Conservation (phyloP, 495 filamentous ascomycete genomes). For the Xanthoparmelia taractica region DNA sequence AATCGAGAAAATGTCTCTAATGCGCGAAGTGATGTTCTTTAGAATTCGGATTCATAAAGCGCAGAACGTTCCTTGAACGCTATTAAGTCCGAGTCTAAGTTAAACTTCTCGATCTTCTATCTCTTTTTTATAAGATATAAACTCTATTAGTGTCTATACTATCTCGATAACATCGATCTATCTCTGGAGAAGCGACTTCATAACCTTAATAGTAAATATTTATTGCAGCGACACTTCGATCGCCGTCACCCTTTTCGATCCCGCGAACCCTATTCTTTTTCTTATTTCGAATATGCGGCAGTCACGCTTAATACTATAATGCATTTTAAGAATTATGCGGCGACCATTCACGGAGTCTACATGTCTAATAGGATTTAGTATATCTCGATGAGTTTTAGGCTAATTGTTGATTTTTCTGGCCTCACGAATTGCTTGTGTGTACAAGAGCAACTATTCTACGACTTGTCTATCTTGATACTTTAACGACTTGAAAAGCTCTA, state of each 20-base stretch:
- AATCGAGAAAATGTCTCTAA: too few species aligned
- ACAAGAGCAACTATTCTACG: not conserved
- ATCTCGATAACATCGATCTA: too few species aligned
- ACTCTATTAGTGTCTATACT: not conserved
- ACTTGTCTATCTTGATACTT: not conserved
- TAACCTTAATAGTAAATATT: constrained; percentile 2
- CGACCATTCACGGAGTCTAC: not conserved
- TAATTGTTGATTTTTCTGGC: not conserved
- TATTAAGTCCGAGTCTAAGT: too few species aligned
- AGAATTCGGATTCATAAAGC: too few species aligned
- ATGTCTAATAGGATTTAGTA: not conserved
- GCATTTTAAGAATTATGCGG: too few species aligned
- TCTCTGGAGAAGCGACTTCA: not conserved
- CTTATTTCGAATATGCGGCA: too few species aligned
- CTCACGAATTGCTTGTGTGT: not conserved
- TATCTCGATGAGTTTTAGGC: not conserved
- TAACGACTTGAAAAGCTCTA: not conserved
- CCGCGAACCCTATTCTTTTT: too few species aligned
- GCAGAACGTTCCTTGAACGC: too few species aligned
- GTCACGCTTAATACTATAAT: too few species aligned
- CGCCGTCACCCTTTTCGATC: constrained; percentile 2
- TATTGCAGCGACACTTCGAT: not conserved
- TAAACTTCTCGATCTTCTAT: too few species aligned
- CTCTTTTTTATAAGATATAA: too few species aligned
- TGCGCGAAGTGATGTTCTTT: too few species aligned